Percentiles rank a stretch among this genome's conserved stretches.
Evolutionary conservation across 768 basidiomycete species (phyloP).

Genomic region (Rhizopogon sp.): DNA sequence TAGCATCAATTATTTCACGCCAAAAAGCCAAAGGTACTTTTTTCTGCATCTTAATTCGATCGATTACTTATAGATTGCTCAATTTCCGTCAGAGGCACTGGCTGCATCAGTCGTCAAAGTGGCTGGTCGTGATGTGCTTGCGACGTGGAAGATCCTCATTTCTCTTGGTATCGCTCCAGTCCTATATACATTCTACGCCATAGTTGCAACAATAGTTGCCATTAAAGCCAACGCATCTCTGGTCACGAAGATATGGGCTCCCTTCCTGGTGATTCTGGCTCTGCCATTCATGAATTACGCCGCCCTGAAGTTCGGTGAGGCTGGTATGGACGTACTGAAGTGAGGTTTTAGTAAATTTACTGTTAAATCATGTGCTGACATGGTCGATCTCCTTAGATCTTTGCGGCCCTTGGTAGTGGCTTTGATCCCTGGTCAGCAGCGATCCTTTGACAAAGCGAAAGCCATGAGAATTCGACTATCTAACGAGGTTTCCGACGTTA

Average conservation of each 20-base stretch:
- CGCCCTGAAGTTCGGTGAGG: conserved; percentile 95
- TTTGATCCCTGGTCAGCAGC: conserved; percentile 83
- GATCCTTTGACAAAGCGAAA: conserved; percentile 72
- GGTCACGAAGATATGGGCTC: conserved; percentile 67
- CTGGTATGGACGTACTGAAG: conserved; percentile 97
- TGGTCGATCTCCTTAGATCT: conserved; percentile 49
- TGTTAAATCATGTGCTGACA: neutral
- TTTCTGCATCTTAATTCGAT: neutral
- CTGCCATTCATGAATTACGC: conserved; percentile 90
- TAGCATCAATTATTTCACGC: conserved; percentile 83
- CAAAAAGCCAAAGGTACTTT: conserved; percentile 79
- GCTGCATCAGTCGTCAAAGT: conserved; percentile 95
- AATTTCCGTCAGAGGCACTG: conserved; percentile 67
- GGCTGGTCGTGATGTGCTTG: conserved; percentile 93
- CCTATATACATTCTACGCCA: conserved; percentile 78
- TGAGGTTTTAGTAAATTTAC: conserved; percentile 33
- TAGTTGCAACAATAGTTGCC: conserved; percentile 70
- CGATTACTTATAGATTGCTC: neutral
- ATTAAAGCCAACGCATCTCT: conserved; percentile 60
- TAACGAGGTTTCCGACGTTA: conserved; percentile 77
- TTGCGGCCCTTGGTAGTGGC: conserved; percentile 86
- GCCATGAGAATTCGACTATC: conserved; percentile 68
- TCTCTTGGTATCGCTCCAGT: conserved; percentile 88
- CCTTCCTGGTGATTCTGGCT: conserved; percentile 65
- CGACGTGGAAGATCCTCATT: conserved; percentile 96